Evolutionary conservation across 495 filamentous ascomycete genomes (phyloP).

Genomic region (Podospora australis): DNA sequence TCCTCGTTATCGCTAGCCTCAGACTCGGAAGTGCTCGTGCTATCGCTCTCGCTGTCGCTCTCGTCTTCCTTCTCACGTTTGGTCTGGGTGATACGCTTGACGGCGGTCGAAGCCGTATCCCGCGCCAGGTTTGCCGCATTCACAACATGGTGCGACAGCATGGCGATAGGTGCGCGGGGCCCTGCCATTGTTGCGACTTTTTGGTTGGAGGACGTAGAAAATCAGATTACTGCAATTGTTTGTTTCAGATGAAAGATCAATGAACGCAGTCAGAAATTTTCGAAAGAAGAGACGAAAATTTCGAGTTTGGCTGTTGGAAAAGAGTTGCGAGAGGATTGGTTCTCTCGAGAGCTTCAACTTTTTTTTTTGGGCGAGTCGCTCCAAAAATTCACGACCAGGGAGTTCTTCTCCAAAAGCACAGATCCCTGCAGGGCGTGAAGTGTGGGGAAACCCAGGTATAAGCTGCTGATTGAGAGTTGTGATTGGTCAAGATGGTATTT

Average conservation of each 20-base stretch:
- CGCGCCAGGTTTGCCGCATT: constrained; percentile 22
- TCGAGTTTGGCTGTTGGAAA: background rate
- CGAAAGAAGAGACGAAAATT: background rate
- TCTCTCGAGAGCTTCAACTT: background rate
- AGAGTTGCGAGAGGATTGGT: too few relatives aligned
- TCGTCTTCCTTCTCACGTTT: constrained; percentile 21
- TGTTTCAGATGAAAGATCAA: background rate
- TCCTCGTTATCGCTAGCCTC: constrained; percentile 8
- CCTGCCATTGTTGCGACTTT: constrained; percentile 25
- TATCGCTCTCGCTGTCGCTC: constrained; percentile 10
- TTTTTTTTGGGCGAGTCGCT: constrained; percentile 1
- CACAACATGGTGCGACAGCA: constrained; percentile 24
- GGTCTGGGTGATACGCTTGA: constrained; percentile 10
- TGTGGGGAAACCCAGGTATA: background rate
- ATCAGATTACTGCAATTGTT: background rate
- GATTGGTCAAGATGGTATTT: constrained; percentile 1
- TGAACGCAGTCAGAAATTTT: background rate
- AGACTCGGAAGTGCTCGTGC: background rate
- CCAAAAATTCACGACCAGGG: constrained; percentile 1
- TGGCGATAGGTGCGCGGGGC: constrained; percentile 28
- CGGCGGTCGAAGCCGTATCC: constrained; percentile 14
- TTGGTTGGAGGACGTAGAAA: constrained; percentile 4
- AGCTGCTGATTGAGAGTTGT: background rate
- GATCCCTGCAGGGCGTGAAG: background rate
- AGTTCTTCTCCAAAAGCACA: background rate